These are phyloP conservation scores for Silene uniflora DNA, from an alignment of 148 eudicot genomes.

Conservation along the genomic window DNA sequence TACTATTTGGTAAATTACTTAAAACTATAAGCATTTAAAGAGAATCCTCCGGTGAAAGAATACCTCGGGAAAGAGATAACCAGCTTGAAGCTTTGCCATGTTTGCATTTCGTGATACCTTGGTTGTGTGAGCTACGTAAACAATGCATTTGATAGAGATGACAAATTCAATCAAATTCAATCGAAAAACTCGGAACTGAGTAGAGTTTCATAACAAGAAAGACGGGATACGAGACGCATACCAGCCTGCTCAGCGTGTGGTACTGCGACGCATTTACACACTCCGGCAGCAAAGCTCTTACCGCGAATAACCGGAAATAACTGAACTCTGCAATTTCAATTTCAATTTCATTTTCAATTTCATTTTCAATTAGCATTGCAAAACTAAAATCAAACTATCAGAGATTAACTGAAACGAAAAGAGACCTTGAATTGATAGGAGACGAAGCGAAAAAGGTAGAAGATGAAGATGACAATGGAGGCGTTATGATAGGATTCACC, in stretches of 20 bases:
- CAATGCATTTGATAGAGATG: not conserved
- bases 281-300: constrained; percentile 9
- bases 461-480: constrained; percentile 37
- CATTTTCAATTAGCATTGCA: not conserved
- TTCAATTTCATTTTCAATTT: no score
- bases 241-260: constrained; percentile 28
- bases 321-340: constrained; percentile 24
- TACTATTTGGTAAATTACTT: not conserved
- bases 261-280: constrained; percentile 32
- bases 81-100: constrained; percentile 87
- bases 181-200: no score
- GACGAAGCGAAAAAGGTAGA: constrained; percentile 27
- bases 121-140: constrained; percentile 56
- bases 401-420: not conserved
- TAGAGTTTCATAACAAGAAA: no score
- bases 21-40: not conserved
- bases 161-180: no score
- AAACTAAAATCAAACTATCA: not conserved
- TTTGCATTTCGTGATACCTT: constrained; percentile 81
- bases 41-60: not conserved
- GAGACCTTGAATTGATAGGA: constrained; percentile 28
- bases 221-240: not conserved
- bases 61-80: constrained; percentile 95
- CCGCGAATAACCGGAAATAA: constrained; percentile 15
- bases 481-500: constrained; percentile 19